phyloP scores from a whole-genome alignment of 179 eudicot species.

The Silene coronaria region DNA sequence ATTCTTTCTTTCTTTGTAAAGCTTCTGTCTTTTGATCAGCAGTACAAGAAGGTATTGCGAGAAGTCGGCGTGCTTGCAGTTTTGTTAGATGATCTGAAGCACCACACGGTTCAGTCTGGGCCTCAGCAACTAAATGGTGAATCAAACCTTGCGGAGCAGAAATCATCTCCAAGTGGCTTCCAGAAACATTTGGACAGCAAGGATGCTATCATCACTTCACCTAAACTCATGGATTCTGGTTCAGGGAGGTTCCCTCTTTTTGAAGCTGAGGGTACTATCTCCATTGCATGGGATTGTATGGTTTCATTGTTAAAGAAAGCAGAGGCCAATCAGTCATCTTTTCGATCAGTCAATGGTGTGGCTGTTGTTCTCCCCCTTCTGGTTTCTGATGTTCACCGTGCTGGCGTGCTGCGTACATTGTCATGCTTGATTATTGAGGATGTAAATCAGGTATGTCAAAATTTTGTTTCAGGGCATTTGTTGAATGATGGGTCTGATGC shows the following conservation, averaged over 20 bases:
- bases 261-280: constrained; percentile 68
- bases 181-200: constrained; percentile 73
- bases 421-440: constrained; percentile 95
- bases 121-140: constrained; percentile 51
- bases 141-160: constrained; percentile 40
- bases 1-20: constrained; percentile 92
- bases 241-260: constrained; percentile 87
- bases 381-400: constrained; percentile 81
- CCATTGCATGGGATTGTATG: constrained; percentile 96
- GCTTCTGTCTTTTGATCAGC: constrained; percentile 90
- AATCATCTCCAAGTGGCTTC: constrained; percentile 66
- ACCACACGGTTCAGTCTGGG: constrained; percentile 71
- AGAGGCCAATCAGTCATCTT: constrained; percentile 86
- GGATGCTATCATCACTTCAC: constrained; percentile 91
- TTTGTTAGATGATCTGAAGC: constrained; percentile 89
- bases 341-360: constrained; percentile 85
- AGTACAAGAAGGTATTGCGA: constrained; percentile 88
- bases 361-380: constrained; percentile 73
- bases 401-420: constrained; percentile 85
- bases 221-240: constrained; percentile 81
- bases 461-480: background rate
- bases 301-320: constrained; percentile 90
- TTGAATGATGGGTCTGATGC: background rate
- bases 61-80: constrained; percentile 99
- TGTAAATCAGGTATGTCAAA: constrained; percentile 55